Percentiles rank a stretch among this genome's conserved stretches.
These are phyloP conservation scores for Schwanniomyces yamadae DNA, from an alignment of 805 yeast genomes.

Conservation along the genomic window DNA sequence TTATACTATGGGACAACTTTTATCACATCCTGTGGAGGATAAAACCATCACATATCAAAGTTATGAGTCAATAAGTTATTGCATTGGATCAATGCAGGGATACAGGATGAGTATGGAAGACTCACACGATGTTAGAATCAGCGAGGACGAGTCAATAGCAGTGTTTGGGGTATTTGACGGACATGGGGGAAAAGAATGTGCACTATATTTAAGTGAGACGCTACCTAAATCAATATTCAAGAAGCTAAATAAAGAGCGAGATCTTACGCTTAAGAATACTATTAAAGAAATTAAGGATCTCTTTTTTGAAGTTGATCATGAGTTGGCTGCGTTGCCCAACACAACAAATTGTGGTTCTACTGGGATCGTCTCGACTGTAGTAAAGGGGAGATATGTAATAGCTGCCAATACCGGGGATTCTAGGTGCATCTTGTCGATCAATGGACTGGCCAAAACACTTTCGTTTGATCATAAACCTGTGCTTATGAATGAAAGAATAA, in stretches of 20 bases:
- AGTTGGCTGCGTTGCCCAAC: slow-evolving; percentile 21
- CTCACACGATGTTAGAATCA: slow-evolving; percentile 57
- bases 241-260: slow-evolving; percentile 15
- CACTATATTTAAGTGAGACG: slow-evolving; percentile 49
- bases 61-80: slow-evolving; percentile 50
- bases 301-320: slow-evolving; percentile 38
- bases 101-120: slow-evolving; percentile 75
- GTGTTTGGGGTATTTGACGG: slow-evolving; percentile 80
- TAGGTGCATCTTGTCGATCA: slow-evolving; percentile 55
- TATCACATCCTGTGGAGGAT: slow-evolving; percentile 74
- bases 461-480: slow-evolving; percentile 46
- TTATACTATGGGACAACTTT: slow-evolving; percentile 65
- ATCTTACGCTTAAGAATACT: slow-evolving; percentile 14
- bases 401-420: slow-evolving; percentile 80
- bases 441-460: slow-evolving; percentile 57
- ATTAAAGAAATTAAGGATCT: slow-evolving; percentile 26
- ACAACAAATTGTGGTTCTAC: slow-evolving; percentile 43
- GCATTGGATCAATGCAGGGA: slow-evolving; percentile 78
- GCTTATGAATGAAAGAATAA: slow-evolving; percentile 42
- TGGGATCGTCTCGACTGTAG: slow-evolving; percentile 32
- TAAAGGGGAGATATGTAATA: slow-evolving; percentile 39
- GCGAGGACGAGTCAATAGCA: slow-evolving; percentile 40
- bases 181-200: slow-evolving; percentile 71
- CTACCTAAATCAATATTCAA: slow-evolving; percentile 39
- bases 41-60: slow-evolving; percentile 53